phyloP scores from a whole-genome alignment of 305 asterid species.

The Rubia balearica region DNA sequence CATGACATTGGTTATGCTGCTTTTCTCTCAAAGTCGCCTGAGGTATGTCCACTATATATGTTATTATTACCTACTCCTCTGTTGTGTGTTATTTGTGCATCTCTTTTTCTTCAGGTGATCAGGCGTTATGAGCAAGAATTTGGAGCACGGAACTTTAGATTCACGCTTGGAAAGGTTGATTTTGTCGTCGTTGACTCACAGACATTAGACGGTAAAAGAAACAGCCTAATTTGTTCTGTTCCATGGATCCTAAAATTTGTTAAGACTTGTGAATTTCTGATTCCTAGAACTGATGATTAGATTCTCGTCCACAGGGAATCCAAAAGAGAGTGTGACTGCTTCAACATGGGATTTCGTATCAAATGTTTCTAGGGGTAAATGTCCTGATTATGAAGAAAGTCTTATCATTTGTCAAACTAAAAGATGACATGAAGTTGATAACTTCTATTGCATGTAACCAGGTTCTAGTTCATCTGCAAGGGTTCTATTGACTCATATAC shows the following conservation, averaged over 20 bases:
- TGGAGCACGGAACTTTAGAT: conserved; percentile 67
- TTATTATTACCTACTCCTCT: not conserved
- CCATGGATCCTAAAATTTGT: not conserved
- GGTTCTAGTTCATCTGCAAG: conserved; percentile 47
- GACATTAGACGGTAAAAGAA: conserved; percentile 73
- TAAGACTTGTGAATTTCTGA: not conserved
- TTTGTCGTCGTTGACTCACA: conserved; percentile 80
- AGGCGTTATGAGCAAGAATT: conserved; percentile 69
- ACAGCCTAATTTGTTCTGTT: not conserved
- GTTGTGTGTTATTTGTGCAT: not conserved
- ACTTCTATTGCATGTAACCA: conserved; percentile 28
- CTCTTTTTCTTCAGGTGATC: conserved; percentile 40
- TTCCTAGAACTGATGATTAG: conserved; percentile 15
- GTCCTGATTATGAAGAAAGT: conserved; percentile 15
- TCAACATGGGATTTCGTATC: conserved; percentile 63
- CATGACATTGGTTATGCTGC: conserved; percentile 86
- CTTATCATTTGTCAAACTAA: conserved; percentile 6
- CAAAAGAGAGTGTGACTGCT: conserved; percentile 44
- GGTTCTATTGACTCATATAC: conserved; percentile 88
- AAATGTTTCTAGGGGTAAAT: conserved; percentile 49
- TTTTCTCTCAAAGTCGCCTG: conserved; percentile 50
- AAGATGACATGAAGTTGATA: conserved; percentile 14
- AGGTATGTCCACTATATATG: conserved; percentile 33
- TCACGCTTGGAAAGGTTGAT: conserved; percentile 68
- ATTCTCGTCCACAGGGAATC: conserved; percentile 47